Conservation (phyloP, 257 asterid genomes). For the Handroanthus guayacan region DNA sequence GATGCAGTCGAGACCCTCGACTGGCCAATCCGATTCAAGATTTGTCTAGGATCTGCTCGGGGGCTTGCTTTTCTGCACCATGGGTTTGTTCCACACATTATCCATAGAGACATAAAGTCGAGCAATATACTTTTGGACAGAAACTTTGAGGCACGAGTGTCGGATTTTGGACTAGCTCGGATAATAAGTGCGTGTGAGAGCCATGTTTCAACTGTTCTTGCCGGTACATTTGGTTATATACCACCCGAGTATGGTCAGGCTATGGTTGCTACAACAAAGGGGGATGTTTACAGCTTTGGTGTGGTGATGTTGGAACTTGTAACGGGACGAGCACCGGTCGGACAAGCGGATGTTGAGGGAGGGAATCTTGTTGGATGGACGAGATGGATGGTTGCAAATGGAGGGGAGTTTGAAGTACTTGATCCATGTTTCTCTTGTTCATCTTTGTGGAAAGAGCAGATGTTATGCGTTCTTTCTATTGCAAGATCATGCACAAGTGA, state of each 20-base stretch:
- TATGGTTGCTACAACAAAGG: conserved; percentile 81
- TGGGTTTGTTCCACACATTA: conserved; percentile 79
- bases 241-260: conserved; percentile 90
- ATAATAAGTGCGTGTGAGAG: conserved; percentile 83
- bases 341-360: conserved; percentile 82
- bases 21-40: conserved; percentile 79
- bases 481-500: conserved; percentile 73
- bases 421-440: conserved; percentile 43
- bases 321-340: conserved; percentile 72
- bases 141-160: conserved; percentile 65
- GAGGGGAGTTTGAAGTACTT: conserved; percentile 51
- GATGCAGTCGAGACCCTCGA: conserved; percentile 49
- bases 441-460: conserved; percentile 48
- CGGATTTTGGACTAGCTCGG: conserved; percentile 86
- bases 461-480: conserved; percentile 61
- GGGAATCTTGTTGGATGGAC: conserved; percentile 95
- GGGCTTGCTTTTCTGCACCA: conserved; percentile 86
- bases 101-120: conserved; percentile 84
- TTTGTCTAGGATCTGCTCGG: conserved; percentile 68
- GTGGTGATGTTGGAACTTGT: conserved; percentile 85
- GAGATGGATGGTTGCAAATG: conserved; percentile 62
- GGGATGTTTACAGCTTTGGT: conserved; percentile 86
- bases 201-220: conserved; percentile 76
- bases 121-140: conserved; percentile 71
- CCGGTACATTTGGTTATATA: conserved; percentile 82